These are phyloP conservation scores for Avena sativa DNA, from an alignment of 176 grass and related monocot genomes.

Conservation along the genomic window DNA sequence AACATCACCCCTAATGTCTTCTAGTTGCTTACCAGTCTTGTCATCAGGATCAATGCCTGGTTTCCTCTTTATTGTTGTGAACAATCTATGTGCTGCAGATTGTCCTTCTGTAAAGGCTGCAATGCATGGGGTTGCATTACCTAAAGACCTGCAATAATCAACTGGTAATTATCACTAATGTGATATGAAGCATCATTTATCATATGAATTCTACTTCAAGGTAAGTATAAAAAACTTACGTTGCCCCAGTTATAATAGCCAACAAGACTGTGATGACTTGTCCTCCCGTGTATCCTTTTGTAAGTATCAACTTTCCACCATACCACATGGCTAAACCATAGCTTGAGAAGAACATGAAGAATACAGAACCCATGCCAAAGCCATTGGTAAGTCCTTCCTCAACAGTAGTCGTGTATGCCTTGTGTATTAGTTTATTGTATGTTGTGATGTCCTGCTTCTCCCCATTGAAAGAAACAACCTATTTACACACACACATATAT, in stretches of 20 bases:
- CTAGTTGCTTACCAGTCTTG: slow-evolving; percentile 51
- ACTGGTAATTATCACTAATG: background rate
- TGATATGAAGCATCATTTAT: background rate
- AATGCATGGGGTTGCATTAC: slow-evolving; percentile 73
- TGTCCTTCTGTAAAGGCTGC: slow-evolving; percentile 79
- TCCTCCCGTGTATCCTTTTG: slow-evolving; percentile 69
- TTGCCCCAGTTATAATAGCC: slow-evolving; percentile 66
- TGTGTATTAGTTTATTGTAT: slow-evolving; percentile 66
- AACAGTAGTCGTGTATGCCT: slow-evolving; percentile 47
- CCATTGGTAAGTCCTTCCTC: slow-evolving; percentile 69
- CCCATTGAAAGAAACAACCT: slow-evolving; percentile 80
- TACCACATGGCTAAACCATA: slow-evolving; percentile 72
- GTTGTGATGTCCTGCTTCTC: slow-evolving; percentile 62
- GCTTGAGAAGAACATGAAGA: slow-evolving; percentile 66
- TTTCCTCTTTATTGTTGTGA: slow-evolving; percentile 77
- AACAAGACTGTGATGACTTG: slow-evolving; percentile 67
- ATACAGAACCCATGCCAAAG: slow-evolving; percentile 68
- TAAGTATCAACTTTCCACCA: slow-evolving; percentile 60
- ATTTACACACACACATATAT: slow-evolving; percentile 4
- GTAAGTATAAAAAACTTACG: slow-evolving; percentile 45
- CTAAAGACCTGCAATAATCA: slow-evolving; percentile 66
- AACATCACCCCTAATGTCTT: slow-evolving; percentile 72
- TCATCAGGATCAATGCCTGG: slow-evolving; percentile 78
- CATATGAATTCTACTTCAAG: background rate
- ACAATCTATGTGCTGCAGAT: slow-evolving; percentile 78